Evolutionary conservation across 495 filamentous ascomycete species (phyloP).

Genomic region (Aspergillus saccharolyticus): DNA sequence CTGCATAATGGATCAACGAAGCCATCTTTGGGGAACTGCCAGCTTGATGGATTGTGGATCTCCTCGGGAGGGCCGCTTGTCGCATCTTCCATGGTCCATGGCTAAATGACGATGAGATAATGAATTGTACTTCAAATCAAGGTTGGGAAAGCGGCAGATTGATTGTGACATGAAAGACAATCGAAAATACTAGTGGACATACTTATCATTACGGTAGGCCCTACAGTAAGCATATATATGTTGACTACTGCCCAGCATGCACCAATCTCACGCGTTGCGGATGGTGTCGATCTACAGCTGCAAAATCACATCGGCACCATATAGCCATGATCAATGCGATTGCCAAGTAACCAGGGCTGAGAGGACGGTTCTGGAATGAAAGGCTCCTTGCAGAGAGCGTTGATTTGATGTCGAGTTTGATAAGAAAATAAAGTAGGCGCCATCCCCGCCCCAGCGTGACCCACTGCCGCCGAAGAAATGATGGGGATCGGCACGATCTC

Average conservation of each 20-base stretch:
- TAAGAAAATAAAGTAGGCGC: conserved; percentile 22
- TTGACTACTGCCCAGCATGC: not conserved
- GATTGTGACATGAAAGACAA: too few species aligned
- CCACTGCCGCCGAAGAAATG: conserved; percentile 10
- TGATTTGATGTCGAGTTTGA: conserved; percentile 10
- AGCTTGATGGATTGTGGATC: too few species aligned
- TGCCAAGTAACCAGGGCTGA: not conserved
- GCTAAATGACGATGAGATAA: too few species aligned
- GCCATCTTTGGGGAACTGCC: not conserved
- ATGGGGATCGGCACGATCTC: conserved; percentile 13
- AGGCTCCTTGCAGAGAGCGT: conserved; percentile 15
- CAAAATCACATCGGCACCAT: not conserved
- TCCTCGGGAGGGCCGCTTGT: too few species aligned
- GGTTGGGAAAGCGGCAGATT: too few species aligned
- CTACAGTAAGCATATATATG: too few species aligned
- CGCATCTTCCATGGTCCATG: too few species aligned
- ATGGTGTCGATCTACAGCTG: not conserved
- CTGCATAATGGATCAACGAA: not conserved
- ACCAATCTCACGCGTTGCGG: not conserved
- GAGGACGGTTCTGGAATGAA: not conserved
- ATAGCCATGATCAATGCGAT: not conserved
- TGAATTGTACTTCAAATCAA: too few species aligned
- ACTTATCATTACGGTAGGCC: too few species aligned
- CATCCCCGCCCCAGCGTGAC: conserved; percentile 19
- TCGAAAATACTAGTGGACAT: too few species aligned